Evolutionary conservation across 2,329 filamentous ascomycete genomes (phyloP).

Genomic region (Sarocladium brachiariae): DNA sequence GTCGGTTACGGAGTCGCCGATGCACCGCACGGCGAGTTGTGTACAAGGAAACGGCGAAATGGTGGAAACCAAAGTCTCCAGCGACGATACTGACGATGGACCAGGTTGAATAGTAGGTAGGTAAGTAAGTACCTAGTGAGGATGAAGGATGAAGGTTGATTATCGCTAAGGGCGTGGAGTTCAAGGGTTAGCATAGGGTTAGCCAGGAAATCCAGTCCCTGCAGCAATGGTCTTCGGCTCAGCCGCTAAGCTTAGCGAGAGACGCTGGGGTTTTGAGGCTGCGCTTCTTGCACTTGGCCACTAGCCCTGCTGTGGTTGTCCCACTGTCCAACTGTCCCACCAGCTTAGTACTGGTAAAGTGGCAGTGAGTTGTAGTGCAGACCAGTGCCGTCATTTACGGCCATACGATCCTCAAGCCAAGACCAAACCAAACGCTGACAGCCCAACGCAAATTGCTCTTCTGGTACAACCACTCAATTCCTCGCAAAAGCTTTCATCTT

Average conservation of each 20-base stretch:
- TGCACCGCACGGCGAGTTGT: not conserved
- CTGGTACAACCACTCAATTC: not conserved
- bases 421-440: too few species aligned
- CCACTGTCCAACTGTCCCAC: too few species aligned
- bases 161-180: not conserved
- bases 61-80: not conserved
- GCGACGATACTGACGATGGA: not conserved
- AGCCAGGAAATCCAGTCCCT: too few species aligned
- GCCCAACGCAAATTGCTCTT: conserved; percentile 2
- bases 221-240: too few species aligned
- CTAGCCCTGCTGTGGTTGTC: not conserved
- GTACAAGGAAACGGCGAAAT: not conserved
- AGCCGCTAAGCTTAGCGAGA: too few species aligned
- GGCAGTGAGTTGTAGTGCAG: too few species aligned
- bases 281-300: not conserved
- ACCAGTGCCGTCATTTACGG: not conserved
- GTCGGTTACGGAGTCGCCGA: not conserved
- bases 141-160: too few species aligned
- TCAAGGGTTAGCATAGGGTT: not conserved
- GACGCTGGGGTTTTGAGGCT: not conserved
- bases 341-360: too few species aligned
- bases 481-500: not conserved
- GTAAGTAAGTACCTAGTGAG: too few species aligned
- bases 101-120: too few species aligned
- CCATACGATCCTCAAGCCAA: too few species aligned